phyloP scores from a whole-genome alignment of 139 green algal species.

The Haematococcus lacustris region DNA sequence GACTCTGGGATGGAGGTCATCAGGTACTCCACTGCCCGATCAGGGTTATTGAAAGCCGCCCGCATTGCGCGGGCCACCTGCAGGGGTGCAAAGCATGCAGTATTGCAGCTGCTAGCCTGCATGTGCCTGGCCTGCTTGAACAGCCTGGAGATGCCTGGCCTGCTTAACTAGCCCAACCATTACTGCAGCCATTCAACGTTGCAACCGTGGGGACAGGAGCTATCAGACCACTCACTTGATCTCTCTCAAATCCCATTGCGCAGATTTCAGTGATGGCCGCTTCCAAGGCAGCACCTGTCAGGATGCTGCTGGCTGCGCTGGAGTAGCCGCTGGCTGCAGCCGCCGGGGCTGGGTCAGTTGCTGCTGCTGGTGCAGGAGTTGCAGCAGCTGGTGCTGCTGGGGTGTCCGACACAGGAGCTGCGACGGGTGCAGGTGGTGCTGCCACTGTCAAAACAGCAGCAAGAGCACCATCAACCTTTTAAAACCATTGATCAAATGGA shows the following conservation, averaged over 20 bases:
- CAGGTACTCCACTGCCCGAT: slow-evolving; percentile 97
- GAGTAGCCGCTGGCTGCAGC: slow-evolving; percentile 47
- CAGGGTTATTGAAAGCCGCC: slow-evolving; percentile 98
- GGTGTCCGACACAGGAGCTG: too few relatives aligned
- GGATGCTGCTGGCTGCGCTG: slow-evolving; percentile 57
- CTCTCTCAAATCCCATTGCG: slow-evolving; percentile 89
- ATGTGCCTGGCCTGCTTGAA: neutral
- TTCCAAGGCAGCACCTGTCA: slow-evolving; percentile 64
- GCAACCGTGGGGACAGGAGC: neutral
- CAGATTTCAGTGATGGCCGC: slow-evolving; percentile 66
- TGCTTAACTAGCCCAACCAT: neutral
- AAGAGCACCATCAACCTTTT: neutral
- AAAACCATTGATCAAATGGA: neutral
- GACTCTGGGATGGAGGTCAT: slow-evolving; percentile 62
- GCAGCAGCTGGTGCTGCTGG: neutral
- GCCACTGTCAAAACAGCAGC: neutral
- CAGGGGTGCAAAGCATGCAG: slow-evolving; percentile 14
- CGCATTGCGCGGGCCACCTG: slow-evolving; percentile 80
- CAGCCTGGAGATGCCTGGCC: neutral
- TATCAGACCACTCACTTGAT: slow-evolving; percentile 20
- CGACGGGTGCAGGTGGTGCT: neutral
- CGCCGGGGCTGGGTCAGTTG: slow-evolving; percentile 20
- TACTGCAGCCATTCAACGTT: neutral
- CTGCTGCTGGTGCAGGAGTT: slow-evolving; percentile 4
- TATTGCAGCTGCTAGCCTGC: neutral